Evolutionary conservation across 2,329 filamentous ascomycete species (phyloP), one percentile per base, ranked within the genome.

Genomic region (Colletotrichum phormii): DNA sequence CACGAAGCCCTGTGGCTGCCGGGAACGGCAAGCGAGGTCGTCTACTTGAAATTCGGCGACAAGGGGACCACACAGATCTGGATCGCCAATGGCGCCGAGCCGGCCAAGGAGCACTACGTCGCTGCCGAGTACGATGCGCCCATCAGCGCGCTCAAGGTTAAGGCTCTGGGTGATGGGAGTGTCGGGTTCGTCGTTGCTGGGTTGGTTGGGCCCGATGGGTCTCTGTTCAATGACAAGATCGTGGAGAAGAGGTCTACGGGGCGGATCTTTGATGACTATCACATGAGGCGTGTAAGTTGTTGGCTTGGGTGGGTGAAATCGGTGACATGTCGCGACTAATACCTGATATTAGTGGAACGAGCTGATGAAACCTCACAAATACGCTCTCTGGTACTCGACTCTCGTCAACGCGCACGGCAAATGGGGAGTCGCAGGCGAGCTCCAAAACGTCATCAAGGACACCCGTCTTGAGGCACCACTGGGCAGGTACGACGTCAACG

Each of bases 311-410:
- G 31, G 15, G 51, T 37, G 31, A 11, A 51, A 1, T 2, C 5
- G 8, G 4, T 18, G 22, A 15, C 49, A 24, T 9, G 11, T 12
- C 31, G 46, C 72, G 51, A 42, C 55, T 61, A 57, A 57, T 5
- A 61, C 35, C 5, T 57, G 35, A 7, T 65, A 46, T 18, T 63
- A 85, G 80, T 81, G 79, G 80, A 79, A 82, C 66, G 67, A 76
- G 1, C 80, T 81, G 42, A 76, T 76, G 29, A 79, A 78, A 26
- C 75, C 78, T 8, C 76, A 81, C 51, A 79, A 76, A 24, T 79
- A 82, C 64, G 75, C 78, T 5, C 79, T 86, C 31, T 86, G 83
- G 81, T 85, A 84, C 76, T 81, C 79, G 11, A 78, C 76, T 12
- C 76, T 85, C 22, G 69, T 77, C 49, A 75, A 78, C 6, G 70